A percentile compares a stretch with the other conserved stretches of the same genome.
Conservation (phyloP, 495 filamentous ascomycete species). For the Pyronema domesticum region DNA sequence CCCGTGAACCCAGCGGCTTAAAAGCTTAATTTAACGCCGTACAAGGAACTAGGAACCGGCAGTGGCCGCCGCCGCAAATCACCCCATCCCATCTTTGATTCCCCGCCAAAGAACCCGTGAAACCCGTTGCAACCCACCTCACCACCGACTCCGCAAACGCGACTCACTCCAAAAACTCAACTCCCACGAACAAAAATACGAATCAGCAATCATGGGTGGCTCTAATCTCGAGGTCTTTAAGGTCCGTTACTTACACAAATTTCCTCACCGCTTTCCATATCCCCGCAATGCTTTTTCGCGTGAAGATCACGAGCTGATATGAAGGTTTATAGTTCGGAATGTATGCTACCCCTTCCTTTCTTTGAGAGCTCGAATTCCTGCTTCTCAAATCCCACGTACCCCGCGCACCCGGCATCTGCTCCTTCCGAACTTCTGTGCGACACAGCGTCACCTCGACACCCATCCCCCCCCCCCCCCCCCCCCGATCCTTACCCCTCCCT, state of each 20-base stretch:
- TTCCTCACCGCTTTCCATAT: neutral
- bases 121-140: neutral
- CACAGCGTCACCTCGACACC: no score
- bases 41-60: no score
- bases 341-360: slow-evolving; percentile 2
- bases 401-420: no score
- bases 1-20: neutral
- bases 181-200: neutral
- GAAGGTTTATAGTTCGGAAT: slow-evolving; percentile 14
- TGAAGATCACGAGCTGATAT: neutral
- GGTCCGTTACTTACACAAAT: slow-evolving; percentile 33
- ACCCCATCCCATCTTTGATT: no score
- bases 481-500: neutral
- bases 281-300: neutral
- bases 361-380: no score
- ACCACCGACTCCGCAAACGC: neutral
- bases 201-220: slow-evolving; percentile 46
- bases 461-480: neutral
- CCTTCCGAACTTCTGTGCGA: no score
- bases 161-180: neutral
- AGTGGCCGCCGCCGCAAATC: no score
- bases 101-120: neutral
- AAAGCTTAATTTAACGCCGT: slow-evolving; percentile 2
- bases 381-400: no score
- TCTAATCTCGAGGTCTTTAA: slow-evolving; percentile 94